Percentiles rank a stretch among this genome's conserved stretches.
These are phyloP conservation scores for Phytophthora sansomeana DNA, from an alignment of 352 stramenopile genomes.

Conservation along the genomic window DNA sequence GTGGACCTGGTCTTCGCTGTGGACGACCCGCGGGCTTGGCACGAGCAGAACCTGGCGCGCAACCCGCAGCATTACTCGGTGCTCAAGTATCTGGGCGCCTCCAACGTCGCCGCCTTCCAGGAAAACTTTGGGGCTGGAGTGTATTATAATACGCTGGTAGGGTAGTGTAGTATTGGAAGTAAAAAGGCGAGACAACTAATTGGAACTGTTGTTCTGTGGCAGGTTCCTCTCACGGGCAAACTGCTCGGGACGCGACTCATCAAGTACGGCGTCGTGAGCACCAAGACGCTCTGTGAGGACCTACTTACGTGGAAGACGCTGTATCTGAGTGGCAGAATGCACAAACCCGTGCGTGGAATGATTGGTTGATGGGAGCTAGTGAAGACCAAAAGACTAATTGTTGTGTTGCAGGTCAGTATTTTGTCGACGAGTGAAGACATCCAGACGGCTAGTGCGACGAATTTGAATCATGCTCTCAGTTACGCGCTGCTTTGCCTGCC, in stretches of 20 bases:
- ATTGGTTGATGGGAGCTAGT: background rate
- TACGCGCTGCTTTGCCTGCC: constrained; percentile 79
- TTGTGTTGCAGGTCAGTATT: constrained; percentile 60
- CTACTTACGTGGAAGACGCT: constrained; percentile 84
- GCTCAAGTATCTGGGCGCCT: constrained; percentile 72
- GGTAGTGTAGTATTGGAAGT: background rate
- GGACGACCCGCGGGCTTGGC: constrained; percentile 81
- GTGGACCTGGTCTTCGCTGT: constrained; percentile 92
- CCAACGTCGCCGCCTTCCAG: constrained; percentile 67
- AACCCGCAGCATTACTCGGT: constrained; percentile 87
- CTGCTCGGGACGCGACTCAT: constrained; percentile 73
- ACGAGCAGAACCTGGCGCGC: constrained; percentile 78
- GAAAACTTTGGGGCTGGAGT: constrained; percentile 82
- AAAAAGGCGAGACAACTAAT: background rate
- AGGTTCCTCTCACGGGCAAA: constrained; percentile 69
- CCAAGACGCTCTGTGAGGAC: constrained; percentile 79
- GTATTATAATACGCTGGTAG: constrained; percentile 89
- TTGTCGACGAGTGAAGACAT: constrained; percentile 58
- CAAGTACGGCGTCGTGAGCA: constrained; percentile 92
- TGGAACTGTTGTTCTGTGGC: background rate
- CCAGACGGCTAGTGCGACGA: constrained; percentile 55
- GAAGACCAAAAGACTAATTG: constrained; percentile 10
- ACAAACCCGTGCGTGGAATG: constrained; percentile 75
- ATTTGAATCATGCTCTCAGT: constrained; percentile 79
- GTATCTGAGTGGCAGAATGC: constrained; percentile 89